Base-by-base conservation (phyloP, 1,139 yeast species). In the Saccharomyces uvarum region DNA sequence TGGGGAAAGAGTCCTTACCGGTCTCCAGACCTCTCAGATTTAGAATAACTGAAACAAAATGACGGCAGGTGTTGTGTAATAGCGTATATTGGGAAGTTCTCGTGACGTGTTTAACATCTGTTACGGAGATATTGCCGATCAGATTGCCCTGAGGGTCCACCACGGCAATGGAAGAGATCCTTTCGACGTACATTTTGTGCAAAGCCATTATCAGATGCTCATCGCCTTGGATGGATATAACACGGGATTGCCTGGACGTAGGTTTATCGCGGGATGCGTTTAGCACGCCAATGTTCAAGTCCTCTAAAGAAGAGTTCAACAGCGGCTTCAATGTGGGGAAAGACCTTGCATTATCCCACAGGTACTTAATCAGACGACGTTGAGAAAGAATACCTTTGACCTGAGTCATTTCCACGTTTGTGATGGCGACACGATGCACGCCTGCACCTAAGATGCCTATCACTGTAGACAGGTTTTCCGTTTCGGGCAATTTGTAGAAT, bases 1-100 rank as follows among this genome's bases (percentile, higher is more conserved):
- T 91, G 13, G 98, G 98, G 77, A 84, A 90, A 51, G 93, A 90
- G 73, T 93, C 98, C 72, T 90, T 89, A 65, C 89, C 91, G 57
- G 61, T 66, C 66, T 85, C 95, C 27, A 93, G 78, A 9, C 98
- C 98, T 65, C 96, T 84, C 59, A 83, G 84, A 62, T 87, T 84
- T 59, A 91, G 78, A 61, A 90, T 89, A 60, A 89, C 86, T 44
- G 95, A 82, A 57, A 93, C 82, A 68, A 91, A 91, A 69, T 87
- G 91, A 65, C 88, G 77, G 69, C 96, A 95, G 5, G 95, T 78
- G 66, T 87, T 84, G 65, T 84, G 83, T 57, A 91, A 77, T 59
- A 88, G 74, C 58, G 85, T 88, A 3, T 93, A 85, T 69, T 90
- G 90, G 32, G 88, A 87, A 32, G 95, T 82, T 58, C 85, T 82